Evolutionary conservation across 1,284 basidiomycete species (phyloP), one percentile per base, ranked within the genome.

Genomic region (Violaceomyces palustris): DNA sequence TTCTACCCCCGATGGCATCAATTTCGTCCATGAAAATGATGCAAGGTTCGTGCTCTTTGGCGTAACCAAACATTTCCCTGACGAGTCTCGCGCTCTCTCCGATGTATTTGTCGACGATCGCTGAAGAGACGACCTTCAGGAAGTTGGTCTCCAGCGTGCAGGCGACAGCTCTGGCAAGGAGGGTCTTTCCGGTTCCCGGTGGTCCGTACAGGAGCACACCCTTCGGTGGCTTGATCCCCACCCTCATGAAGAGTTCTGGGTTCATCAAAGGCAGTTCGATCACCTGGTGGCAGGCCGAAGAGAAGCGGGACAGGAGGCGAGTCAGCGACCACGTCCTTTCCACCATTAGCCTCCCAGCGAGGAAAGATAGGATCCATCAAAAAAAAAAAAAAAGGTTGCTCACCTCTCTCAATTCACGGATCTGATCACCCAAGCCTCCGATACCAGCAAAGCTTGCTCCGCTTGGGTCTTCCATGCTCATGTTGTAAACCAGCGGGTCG

Each of bases 11-110:
- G 36, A 73, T 71, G 6, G 70, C 70, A 34, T 73, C 70, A 66
- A 98, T 96, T 77, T 99, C 94, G 75, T 99, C 94, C 85, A 99
- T 97, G 78, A 98, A 98, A 72, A 99, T 98, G 67, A 98, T 93
- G 74, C 93, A 73, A 33, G 94, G 94, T 75, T 97, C 93, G 72
- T 98, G 91, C 72, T 97, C 93, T 61, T 80, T 82, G 8, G 93
- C 93, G 74, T 97, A 98, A 11, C 87, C 91, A 71, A 99, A 99
- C 93, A 99, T 97, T 75, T 98, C 92, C 57, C 64, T 54, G 88
- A 99, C 85, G 6, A 97, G 82, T 45, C 93, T 82, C 11, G 93
- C 93, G 50, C 86, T 89, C 78, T 98, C 94, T 64, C 94, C 94
- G 50, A 98, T 98, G 75, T 98, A 99, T 77, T 98, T 98, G 81